A percentile compares a stretch with the other conserved stretches of the same genome.
Evolutionary conservation across 768 basidiomycete species (phyloP).

Genomic region (Coprinellus aureogranulatus): DNA sequence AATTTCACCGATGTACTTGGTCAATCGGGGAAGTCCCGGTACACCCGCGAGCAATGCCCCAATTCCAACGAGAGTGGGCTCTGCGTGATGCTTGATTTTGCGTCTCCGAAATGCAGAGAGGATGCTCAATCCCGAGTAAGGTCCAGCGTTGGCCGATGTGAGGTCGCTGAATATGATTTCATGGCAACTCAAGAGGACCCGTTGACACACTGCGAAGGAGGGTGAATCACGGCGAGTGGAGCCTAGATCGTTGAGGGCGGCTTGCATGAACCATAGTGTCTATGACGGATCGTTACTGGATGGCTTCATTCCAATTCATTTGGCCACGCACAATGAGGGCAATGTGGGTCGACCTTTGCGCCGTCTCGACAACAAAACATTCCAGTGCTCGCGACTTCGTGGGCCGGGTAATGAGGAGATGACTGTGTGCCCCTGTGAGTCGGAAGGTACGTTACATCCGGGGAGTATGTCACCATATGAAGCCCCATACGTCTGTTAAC

Average conservation of each 20-base stretch:
- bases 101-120: constrained; percentile 50
- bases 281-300: constrained; percentile 10
- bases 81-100: constrained; percentile 70
- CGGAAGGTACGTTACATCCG: constrained; percentile 12
- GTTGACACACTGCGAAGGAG: constrained; percentile 89
- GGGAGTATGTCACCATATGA: constrained; percentile 63
- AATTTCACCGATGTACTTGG: constrained; percentile 74
- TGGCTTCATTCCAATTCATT: constrained; percentile 4
- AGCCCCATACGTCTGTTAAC: constrained; percentile 84
- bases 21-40: constrained; percentile 73
- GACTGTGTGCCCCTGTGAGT: constrained; percentile 46
- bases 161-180: constrained; percentile 94
- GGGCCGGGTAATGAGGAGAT: constrained; percentile 90
- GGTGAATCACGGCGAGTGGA: constrained; percentile 54
- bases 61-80: constrained; percentile 81
- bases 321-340: constrained; percentile 82
- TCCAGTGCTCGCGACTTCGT: constrained; percentile 91
- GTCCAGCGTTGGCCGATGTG: constrained; percentile 59
- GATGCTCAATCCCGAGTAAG: constrained; percentile 61
- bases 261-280: constrained; percentile 99
- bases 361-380: constrained; percentile 86
- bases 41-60: constrained; percentile 75
- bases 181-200: constrained; percentile 87
- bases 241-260: constrained; percentile 81
- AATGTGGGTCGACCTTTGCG: constrained; percentile 89